Evolutionary conservation across 2,329 filamentous ascomycete species (phyloP).

Genomic region (Tricladium varicosporioides): DNA sequence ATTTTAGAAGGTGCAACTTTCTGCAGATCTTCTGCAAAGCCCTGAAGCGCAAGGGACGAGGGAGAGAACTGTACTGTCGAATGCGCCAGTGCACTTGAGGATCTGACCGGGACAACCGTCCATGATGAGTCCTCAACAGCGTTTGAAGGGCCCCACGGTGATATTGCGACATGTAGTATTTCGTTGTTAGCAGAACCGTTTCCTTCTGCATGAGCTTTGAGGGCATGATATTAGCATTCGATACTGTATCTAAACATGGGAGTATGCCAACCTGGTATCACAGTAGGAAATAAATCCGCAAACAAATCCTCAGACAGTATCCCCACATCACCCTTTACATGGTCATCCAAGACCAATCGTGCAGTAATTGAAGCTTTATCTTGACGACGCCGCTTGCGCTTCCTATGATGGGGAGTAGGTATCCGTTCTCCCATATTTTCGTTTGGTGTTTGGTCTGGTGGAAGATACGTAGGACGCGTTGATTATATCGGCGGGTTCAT

Average conservation of each 20-base stretch:
- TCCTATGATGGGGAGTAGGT: constrained; percentile 30
- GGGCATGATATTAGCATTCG: constrained; percentile 14
- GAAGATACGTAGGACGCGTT: constrained; percentile 18
- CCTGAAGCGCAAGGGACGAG: constrained; percentile 70
- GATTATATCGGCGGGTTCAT: constrained; percentile 12
- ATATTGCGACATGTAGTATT: constrained; percentile 66
- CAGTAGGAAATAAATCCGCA: constrained; percentile 71
- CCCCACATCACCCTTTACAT: constrained; percentile 80
- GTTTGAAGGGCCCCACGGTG: constrained; percentile 65
- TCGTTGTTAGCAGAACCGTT: constrained; percentile 35
- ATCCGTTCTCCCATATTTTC: constrained; percentile 23
- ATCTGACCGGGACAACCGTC: constrained; percentile 77
- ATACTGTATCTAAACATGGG: neutral
- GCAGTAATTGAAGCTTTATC: constrained; percentile 77
- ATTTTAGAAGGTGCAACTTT: constrained; percentile 74
- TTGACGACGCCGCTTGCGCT: constrained; percentile 52
- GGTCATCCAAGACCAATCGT: constrained; percentile 79
- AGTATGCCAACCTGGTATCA: constrained; percentile 44
- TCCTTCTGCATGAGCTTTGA: constrained; percentile 24
- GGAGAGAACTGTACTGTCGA: constrained; percentile 80
- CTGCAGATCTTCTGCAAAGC: constrained; percentile 72
- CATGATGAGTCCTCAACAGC: constrained; percentile 64
- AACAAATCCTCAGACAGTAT: constrained; percentile 86
- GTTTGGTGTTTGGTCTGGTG: neutral
- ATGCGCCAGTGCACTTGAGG: constrained; percentile 62